phyloP scores from a whole-genome alignment of 1,139 yeast genomes.

The Blastobotrys ciferrii region DNA sequence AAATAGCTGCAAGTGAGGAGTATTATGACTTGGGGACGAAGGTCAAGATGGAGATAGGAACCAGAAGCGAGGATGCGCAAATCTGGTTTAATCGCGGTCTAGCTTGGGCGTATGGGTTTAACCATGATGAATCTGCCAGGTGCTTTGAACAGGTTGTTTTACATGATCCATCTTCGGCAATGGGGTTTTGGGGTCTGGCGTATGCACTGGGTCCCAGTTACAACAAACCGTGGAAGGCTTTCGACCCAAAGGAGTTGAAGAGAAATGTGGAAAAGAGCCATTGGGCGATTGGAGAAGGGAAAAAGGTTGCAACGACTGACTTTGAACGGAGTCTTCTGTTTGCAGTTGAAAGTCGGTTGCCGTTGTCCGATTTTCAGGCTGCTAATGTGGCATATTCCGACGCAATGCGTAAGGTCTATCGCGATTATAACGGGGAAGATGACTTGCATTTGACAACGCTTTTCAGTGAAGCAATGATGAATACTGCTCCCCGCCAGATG shows the following conservation, averaged over 20 bases:
- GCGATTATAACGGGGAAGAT: neutral
- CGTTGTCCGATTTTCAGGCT: neutral
- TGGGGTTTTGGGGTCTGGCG: slow-evolving; percentile 12
- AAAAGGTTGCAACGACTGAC: neutral
- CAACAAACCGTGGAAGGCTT: slow-evolving; percentile 6
- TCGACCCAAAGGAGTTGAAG: neutral
- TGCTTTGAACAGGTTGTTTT: slow-evolving; percentile 2
- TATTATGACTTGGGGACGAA: neutral
- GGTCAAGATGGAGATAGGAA: neutral
- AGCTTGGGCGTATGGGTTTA: neutral
- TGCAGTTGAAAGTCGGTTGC: neutral
- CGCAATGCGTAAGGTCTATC: neutral
- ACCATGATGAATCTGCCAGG: neutral
- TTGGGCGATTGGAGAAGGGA: neutral
- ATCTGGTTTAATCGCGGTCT: neutral
- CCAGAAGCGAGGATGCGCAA: neutral
- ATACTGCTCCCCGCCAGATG: slow-evolving; percentile 1
- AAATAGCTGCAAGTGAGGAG: neutral
- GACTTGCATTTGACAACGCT: neutral
- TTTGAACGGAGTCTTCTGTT: neutral
- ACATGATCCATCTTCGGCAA: slow-evolving; percentile 7
- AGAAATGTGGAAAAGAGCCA: neutral
- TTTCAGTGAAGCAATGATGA: slow-evolving; percentile 1
- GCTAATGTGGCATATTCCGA: neutral
- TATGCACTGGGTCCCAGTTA: slow-evolving; percentile 10